Evolutionary conservation across 1,139 yeast species (phyloP).

Genomic region (Geotrichum histeridarum): DNA sequence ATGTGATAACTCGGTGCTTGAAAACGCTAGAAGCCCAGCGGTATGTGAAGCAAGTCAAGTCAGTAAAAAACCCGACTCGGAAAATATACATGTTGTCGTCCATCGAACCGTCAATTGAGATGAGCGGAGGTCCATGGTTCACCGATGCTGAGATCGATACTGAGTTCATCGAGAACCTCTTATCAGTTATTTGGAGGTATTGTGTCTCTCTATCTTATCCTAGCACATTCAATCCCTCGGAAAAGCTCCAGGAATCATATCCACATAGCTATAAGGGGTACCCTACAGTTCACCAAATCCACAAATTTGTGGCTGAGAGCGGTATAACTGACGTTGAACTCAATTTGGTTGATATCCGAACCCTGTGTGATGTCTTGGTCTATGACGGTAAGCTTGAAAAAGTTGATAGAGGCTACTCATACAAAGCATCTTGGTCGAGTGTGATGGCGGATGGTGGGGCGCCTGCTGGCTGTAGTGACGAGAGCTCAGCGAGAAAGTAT

Average conservation of each 20-base stretch:
- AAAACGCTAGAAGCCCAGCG: conserved; percentile 79
- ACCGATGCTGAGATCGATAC: conserved; percentile 93
- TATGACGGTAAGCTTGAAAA: conserved; percentile 82
- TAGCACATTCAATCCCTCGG: conserved; percentile 21
- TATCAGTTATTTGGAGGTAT: conserved; percentile 83
- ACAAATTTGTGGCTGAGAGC: conserved; percentile 66
- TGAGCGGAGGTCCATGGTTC: conserved; percentile 99
- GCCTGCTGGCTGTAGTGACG: conserved; percentile 3
- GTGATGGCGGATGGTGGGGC: conserved; percentile 61
- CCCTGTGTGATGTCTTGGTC: conserved; percentile 81
- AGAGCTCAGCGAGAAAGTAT: not conserved
- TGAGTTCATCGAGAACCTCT: conserved; percentile 80
- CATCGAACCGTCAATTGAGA: conserved; percentile 88
- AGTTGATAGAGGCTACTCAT: conserved; percentile 39
- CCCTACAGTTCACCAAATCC: conserved; percentile 66
- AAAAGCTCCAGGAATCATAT: conserved; percentile 39
- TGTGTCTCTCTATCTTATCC: conserved; percentile 76
- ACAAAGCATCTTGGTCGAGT: conserved; percentile 44
- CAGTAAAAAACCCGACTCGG: conserved; percentile 93
- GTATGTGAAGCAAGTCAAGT: conserved; percentile 81
- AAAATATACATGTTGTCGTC: conserved; percentile 93
- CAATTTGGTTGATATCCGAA: conserved; percentile 64
- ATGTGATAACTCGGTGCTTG: conserved; percentile 79
- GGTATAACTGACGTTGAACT: conserved; percentile 81
- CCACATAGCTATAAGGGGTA: conserved; percentile 56